A percentile compares a stretch with the other conserved stretches of the same genome.
These are phyloP conservation scores for Termitomyces sp. DNA, from an alignment of 768 basidiomycete genomes.

Conservation along the genomic window DNA sequence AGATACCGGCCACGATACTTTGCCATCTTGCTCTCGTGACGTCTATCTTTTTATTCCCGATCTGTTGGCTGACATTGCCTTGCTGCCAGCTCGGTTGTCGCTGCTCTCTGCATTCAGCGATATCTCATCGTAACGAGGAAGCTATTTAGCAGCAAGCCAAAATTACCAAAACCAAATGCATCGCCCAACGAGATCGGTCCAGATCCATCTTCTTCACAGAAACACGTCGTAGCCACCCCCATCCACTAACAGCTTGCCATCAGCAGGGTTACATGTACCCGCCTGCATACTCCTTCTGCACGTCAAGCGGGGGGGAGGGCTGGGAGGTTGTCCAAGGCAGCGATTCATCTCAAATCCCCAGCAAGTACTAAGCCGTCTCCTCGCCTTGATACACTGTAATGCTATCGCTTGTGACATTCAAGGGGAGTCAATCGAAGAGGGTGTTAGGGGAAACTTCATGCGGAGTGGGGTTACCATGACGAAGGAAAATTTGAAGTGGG, in stretches of 20 bases:
- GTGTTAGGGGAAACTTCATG: background rate
- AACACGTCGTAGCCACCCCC: slow-evolving; percentile 28
- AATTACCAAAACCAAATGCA: slow-evolving; percentile 29
- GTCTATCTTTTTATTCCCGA: slow-evolving; percentile 1
- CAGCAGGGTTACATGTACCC: slow-evolving; percentile 16
- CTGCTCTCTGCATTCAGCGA: background rate
- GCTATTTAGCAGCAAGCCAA: slow-evolving; percentile 28
- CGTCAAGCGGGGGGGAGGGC: slow-evolving; percentile 37
- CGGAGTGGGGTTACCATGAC: background rate
- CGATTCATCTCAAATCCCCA: slow-evolving; percentile 19
- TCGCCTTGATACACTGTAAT: no score
- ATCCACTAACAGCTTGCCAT: slow-evolving; percentile 37
- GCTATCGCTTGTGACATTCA: background rate
- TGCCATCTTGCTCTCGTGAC: slow-evolving; percentile 27
- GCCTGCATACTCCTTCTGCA: slow-evolving; percentile 17
- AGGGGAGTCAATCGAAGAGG: background rate
- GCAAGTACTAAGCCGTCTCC: no score
- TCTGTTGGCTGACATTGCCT: slow-evolving; percentile 6
- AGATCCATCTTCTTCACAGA: slow-evolving; percentile 15
- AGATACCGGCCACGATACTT: slow-evolving; percentile 32
- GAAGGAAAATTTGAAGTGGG: background rate
- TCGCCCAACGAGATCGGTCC: slow-evolving; percentile 28
- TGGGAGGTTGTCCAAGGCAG: slow-evolving; percentile 43
- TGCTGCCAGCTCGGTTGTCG: slow-evolving; percentile 1
- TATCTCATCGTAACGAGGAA: slow-evolving; percentile 7